These are phyloP conservation scores for Auricularia sp. DNA, from an alignment of 768 basidiomycete genomes.

Conservation along the genomic window DNA sequence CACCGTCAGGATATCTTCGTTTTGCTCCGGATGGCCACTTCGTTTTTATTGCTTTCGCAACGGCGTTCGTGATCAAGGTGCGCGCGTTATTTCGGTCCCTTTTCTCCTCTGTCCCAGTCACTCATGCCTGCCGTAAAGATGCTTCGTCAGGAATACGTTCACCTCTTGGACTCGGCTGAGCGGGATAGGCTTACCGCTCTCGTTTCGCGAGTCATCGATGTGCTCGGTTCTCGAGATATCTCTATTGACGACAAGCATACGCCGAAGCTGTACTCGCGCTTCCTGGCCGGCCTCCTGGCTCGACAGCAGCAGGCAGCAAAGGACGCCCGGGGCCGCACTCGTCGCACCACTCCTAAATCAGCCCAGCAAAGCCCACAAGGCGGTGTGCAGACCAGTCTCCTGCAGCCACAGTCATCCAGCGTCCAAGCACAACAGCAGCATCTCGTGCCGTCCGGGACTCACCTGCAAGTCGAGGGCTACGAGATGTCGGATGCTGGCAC, in stretches of 20 bases:
- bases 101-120: not conserved
- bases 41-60: constrained; percentile 71
- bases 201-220: constrained; percentile 13
- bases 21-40: constrained; percentile 76
- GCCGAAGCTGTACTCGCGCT: constrained; percentile 18
- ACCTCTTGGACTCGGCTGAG: constrained; percentile 8
- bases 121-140: not conserved
- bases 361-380: not conserved
- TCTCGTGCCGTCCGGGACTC: not conserved
- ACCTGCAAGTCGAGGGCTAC: not conserved
- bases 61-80: constrained; percentile 75
- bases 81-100: not conserved
- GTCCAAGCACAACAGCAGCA: not conserved
- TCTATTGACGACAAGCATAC: constrained; percentile 11
- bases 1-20: constrained; percentile 66
- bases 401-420: not conserved
- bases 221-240: constrained; percentile 8
- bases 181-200: constrained; percentile 7
- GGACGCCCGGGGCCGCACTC: not conserved
- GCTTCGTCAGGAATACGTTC: constrained; percentile 11
- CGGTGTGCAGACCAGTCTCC: not conserved
- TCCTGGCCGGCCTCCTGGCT: constrained; percentile 15
- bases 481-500: not conserved
- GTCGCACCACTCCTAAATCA: not conserved
- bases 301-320: constrained; percentile 1